Evolutionary conservation across 2,329 filamentous ascomycete genomes (phyloP), one percentile per base, ranked within the genome.

Genomic region (Hymenoscyphus linearis): DNA sequence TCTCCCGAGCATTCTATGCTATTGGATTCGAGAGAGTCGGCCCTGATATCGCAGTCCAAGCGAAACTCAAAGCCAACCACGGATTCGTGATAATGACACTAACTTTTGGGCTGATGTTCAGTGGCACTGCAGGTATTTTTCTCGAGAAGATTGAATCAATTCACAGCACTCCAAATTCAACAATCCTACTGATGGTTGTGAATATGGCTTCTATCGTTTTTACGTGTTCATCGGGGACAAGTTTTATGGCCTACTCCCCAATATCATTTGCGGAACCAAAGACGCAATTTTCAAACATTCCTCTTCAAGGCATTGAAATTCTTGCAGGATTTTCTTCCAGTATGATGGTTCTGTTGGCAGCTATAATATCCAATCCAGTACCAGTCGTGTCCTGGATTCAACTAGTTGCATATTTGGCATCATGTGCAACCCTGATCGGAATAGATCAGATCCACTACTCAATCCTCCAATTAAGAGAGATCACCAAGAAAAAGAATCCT

Each of bases 81-180:
- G 61, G 52, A 3, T 70, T 68, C 36, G 52, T 64, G 16, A 47
- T 62, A 16, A 70, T 70, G 67, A 68, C 68, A 34, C 35, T 67
- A 13, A 18, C 64, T 3, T 62, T 69, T 61, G 67, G 68, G 3
- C 18, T 66, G 10, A 12, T 64, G 1, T 60, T 66, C 47, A 69
- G 63, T 62, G 65, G 65, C 1, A 13, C 62, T 25, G 31, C 59
- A 7, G 60, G 53, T 3, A 62, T 62, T 36, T 60, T 53, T 26
- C 26, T 61, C 18, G 66, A 68, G 52, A 55, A 59, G 27, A 50
- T 64, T 13, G 57, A 57, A n/a, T 59, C 55, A 13, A 57, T 59
- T 18, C 40, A 54, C 37, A 52, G 37, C 9, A 62, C 59, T 18
- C 18, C 44, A 12, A 50, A 40, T 25, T 55, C 36, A 3, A 67